These are phyloP conservation scores for Ceriops zippeliana DNA, from an alignment of 345 rosid genomes.

Conservation along the genomic window DNA sequence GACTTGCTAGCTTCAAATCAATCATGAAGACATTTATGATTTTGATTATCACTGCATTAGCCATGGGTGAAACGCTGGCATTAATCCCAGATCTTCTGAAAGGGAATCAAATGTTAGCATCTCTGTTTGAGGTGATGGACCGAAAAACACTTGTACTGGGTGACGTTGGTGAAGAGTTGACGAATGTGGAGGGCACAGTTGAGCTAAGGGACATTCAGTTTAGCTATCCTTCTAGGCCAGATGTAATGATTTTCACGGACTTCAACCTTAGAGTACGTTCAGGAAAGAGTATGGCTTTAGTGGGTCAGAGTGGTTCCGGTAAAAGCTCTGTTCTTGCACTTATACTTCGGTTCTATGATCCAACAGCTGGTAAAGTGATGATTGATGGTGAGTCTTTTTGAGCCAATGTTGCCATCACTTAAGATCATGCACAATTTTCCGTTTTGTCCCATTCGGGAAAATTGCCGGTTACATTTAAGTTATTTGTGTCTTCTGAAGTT, in stretches of 20 bases:
- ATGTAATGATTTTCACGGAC: conserved; percentile 66
- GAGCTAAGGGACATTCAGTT: conserved; percentile 69
- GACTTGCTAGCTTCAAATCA: conserved; percentile 65
- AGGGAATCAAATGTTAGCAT: conserved; percentile 95
- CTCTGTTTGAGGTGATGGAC: conserved; percentile 78
- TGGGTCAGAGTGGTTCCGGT: conserved; percentile 97
- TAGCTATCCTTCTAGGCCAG: conserved; percentile 85
- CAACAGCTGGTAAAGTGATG: conserved; percentile 72
- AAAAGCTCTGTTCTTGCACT: conserved; percentile 88
- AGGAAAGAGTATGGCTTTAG: conserved; percentile 85
- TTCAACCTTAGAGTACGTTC: conserved; percentile 60
- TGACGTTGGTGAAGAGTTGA: conserved; percentile 63
- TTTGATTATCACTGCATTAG: conserved; percentile 87
- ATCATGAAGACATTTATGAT: conserved; percentile 96
- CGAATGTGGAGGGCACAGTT: conserved; percentile 62
- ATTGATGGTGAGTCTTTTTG: conserved; percentile 62
- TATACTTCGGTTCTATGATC: conserved; percentile 88
- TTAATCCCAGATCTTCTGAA: conserved; percentile 82
- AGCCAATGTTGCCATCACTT: background rate
- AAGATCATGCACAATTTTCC: background rate
- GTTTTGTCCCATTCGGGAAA: too few species aligned
- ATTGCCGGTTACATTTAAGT: too few species aligned
- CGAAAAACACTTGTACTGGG: conserved; percentile 61
- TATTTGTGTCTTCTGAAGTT: too few species aligned
- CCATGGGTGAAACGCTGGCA: conserved; percentile 95